Percentiles rank a stretch among this genome's conserved stretches.
phyloP scores from a whole-genome alignment of 306 rosid genomes.

The Inga laurina region DNA sequence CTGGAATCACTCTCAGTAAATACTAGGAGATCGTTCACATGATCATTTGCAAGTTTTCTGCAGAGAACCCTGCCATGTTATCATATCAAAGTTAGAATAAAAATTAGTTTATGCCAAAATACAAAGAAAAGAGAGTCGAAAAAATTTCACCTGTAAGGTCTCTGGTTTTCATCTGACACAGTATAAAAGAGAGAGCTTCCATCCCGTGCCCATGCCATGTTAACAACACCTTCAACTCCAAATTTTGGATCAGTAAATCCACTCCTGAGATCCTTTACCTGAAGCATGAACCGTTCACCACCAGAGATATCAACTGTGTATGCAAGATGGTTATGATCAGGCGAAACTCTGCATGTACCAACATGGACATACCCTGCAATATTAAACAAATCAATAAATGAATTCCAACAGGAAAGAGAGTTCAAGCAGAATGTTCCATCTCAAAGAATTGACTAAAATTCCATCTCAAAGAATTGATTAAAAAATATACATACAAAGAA shows the following conservation, averaged over 20 bases:
- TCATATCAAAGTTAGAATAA: constrained; percentile 24
- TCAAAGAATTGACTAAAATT: constrained; percentile 6
- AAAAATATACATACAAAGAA: neutral
- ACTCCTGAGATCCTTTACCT: constrained; percentile 76
- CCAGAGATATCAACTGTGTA: constrained; percentile 82
- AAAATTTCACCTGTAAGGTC: constrained; percentile 79
- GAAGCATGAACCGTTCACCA: constrained; percentile 72
- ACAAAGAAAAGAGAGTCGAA: neutral
- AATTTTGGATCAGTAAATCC: constrained; percentile 54
- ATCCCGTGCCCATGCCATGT: constrained; percentile 89
- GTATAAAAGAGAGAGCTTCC: constrained; percentile 73
- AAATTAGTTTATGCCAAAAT: constrained; percentile 1
- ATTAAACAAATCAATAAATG: constrained; percentile 13
- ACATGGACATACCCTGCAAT: constrained; percentile 90
- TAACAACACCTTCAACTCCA: constrained; percentile 63
- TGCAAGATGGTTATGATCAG: constrained; percentile 81
- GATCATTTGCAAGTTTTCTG: constrained; percentile 54
- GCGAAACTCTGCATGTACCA: constrained; percentile 87
- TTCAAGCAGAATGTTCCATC: constrained; percentile 1
- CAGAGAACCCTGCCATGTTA: constrained; percentile 69
- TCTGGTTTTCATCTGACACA: constrained; percentile 74
- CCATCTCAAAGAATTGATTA: constrained; percentile 5
- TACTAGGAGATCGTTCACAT: constrained; percentile 47
- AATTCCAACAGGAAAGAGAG: constrained; percentile 6
- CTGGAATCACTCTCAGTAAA: constrained; percentile 76